A percentile compares a stretch with the other conserved stretches of the same genome.
phyloP scores from a whole-genome alignment of 139 green algal species.

The Ostreobium quekettii region DNA sequence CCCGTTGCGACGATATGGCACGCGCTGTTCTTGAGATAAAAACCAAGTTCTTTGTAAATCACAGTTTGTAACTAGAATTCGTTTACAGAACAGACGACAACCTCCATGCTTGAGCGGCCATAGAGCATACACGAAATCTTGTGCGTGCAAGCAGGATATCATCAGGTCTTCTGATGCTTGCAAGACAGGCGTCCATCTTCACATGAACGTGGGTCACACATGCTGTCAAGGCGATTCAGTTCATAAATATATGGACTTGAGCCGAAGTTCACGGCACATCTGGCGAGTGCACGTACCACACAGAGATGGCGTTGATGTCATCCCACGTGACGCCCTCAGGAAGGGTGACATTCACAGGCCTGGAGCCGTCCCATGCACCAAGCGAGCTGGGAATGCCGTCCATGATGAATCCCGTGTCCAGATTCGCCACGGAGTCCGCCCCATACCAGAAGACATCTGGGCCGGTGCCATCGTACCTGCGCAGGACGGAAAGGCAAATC shows the following conservation, averaged over 20 bases:
- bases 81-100: neutral
- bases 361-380: neutral
- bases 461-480: neutral
- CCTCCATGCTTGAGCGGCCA: neutral
- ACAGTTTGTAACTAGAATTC: neutral
- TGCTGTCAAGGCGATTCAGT: neutral
- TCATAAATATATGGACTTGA: neutral
- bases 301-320: neutral
- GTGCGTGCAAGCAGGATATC: neutral
- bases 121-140: neutral
- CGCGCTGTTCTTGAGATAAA: no score
- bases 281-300: neutral
- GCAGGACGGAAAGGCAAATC: no score
- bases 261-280: neutral
- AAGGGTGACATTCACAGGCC: neutral
- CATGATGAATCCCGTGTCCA: neutral
- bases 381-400: neutral
- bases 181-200: neutral
- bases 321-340: neutral
- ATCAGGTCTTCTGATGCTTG: no score
- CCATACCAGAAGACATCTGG: conserved; percentile 2
- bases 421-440: neutral
- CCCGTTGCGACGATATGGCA: no score
- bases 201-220: neutral
- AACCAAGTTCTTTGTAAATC: conserved; percentile 1